Evolutionary conservation across 306 rosid species (phyloP).

Genomic region (Cucumis sativus): DNA sequence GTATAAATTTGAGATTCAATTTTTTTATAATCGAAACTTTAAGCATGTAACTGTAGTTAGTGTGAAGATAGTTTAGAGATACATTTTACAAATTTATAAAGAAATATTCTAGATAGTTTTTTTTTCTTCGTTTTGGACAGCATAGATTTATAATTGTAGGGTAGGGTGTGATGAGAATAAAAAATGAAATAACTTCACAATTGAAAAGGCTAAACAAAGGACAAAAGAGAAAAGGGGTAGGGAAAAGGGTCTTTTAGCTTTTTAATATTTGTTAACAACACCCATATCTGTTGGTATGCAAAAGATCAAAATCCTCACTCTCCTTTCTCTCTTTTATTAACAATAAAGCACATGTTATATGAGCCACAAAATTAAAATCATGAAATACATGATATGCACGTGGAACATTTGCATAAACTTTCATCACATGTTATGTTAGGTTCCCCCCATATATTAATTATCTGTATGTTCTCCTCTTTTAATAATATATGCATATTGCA

Average conservation of each 20-base stretch:
- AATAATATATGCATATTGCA: no score
- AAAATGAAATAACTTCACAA: not conserved
- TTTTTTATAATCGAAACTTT: no score
- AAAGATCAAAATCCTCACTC: not conserved
- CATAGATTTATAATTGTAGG: not conserved
- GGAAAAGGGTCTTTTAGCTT: not conserved
- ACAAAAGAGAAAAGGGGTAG: not conserved
- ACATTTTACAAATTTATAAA: no score
- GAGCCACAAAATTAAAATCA: not conserved
- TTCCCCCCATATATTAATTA: not conserved
- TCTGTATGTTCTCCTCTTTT: no score
- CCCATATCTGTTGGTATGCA: not conserved
- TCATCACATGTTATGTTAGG: not conserved
- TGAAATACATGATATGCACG: slow-evolving; percentile 4
- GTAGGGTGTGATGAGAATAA: not conserved
- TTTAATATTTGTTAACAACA: not conserved
- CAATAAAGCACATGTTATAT: not conserved
- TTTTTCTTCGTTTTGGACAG: no score
- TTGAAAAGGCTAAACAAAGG: not conserved
- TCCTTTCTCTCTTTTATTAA: not conserved
- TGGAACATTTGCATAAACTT: slow-evolving; percentile 1
- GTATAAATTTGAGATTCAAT: no score
- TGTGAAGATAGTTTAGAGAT: no score
- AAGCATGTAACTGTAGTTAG: no score
- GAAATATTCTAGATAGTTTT: no score